Percentiles rank a stretch among this genome's conserved stretches.
These are phyloP conservation scores for Marasmius fiardii DNA, from an alignment of 1,284 basidiomycete species.

Conservation along the genomic window DNA sequence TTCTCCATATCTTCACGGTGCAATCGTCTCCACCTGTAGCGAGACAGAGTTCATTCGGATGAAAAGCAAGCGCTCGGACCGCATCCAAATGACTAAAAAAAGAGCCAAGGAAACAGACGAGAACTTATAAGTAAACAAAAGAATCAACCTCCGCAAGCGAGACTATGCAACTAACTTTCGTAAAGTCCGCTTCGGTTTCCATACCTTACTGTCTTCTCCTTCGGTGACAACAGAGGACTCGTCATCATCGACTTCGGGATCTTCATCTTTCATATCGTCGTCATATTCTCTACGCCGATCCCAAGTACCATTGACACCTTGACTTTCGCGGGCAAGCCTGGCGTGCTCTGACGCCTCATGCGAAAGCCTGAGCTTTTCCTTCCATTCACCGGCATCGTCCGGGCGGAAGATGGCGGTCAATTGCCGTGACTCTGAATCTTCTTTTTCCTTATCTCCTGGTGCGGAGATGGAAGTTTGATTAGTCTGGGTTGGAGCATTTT, in stretches of 20 bases:
- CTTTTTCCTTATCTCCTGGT: constrained; percentile 41
- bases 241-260: constrained; percentile 64
- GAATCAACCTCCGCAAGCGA: neutral
- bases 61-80: constrained; percentile 87
- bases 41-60: constrained; percentile 78
- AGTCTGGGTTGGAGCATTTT: constrained; percentile 22
- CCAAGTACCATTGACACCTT: constrained; percentile 30
- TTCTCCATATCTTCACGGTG: constrained; percentile 94
- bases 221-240: constrained; percentile 61
- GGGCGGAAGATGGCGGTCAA: constrained; percentile 86
- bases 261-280: constrained; percentile 53
- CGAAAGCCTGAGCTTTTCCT: constrained; percentile 63
- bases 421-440: constrained; percentile 50
- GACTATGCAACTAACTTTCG: constrained; percentile 66
- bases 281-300: constrained; percentile 42
- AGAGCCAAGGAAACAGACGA: neutral
- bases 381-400: constrained; percentile 82
- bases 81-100: constrained; percentile 83
- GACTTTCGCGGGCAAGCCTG: constrained; percentile 34
- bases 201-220: constrained; percentile 69
- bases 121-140: neutral
- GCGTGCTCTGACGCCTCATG: constrained; percentile 56
- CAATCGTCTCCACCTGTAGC: constrained; percentile 94
- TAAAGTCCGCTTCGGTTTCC: constrained; percentile 82
- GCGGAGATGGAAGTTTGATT: constrained; percentile 8